These are phyloP conservation scores for Paramecium biaurelia DNA, from an alignment of 73 alveolate species.

Conservation along the genomic window DNA sequence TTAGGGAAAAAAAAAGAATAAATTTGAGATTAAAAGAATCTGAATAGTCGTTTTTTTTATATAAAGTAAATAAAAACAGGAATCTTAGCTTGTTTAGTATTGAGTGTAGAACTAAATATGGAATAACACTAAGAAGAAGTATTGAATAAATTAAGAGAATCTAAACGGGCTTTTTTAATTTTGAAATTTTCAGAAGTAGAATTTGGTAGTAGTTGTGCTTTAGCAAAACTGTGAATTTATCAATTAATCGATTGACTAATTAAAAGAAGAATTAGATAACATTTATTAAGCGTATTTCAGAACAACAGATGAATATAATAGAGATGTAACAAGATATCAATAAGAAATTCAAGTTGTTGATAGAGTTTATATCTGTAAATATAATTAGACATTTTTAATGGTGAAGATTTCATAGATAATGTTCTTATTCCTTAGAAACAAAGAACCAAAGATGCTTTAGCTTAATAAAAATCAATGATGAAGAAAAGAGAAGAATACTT, in stretches of 20 bases:
- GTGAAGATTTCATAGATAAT: conserved; percentile 45
- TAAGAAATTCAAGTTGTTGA: conserved; percentile 39
- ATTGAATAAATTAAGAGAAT: neutral
- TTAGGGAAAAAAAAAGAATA: no score
- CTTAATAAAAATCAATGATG: neutral
- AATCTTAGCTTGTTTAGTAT: neutral
- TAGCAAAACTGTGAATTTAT: neutral
- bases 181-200: neutral
- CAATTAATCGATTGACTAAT: neutral
- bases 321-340: conserved; percentile 51
- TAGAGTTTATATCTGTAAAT: neutral
- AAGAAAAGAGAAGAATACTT: conserved; percentile 37
- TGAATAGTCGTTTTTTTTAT: neutral
- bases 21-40: no score
- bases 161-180: conserved; percentile 22
- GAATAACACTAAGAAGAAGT: conserved; percentile 7
- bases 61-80: neutral
- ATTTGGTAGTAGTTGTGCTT: neutral
- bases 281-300: neutral
- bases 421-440: neutral
- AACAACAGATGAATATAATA: conserved; percentile 48
- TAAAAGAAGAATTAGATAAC: conserved; percentile 24
- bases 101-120: conserved; percentile 40
- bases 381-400: conserved; percentile 1
- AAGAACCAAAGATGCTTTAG: conserved; percentile 13